Conservation (phyloP, 192 early-diverging fungal species). For the Coemansia sp. region DNA sequence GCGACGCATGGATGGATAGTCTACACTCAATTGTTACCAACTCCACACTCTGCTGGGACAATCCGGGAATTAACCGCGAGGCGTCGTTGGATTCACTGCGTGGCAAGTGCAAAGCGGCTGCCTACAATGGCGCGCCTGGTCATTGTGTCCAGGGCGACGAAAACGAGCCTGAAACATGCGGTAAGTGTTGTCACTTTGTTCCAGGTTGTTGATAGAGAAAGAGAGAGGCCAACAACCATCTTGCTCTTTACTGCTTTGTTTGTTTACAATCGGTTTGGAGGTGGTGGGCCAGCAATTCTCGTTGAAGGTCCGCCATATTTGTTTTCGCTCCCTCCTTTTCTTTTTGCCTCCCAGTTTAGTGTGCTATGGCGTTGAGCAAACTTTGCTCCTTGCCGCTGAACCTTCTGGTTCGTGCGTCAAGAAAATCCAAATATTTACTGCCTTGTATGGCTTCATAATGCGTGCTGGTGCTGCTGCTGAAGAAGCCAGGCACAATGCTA, state of each 20-base stretch:
- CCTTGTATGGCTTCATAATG: not conserved
- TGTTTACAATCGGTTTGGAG: conserved; percentile 2
- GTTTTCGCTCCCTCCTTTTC: too few relatives aligned
- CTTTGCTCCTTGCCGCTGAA: not conserved
- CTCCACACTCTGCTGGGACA: conserved; percentile 38
- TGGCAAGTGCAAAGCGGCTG: conserved; percentile 35
- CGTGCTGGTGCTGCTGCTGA: not conserved
- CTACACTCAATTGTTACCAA: conserved; percentile 39
- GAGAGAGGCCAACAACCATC: not conserved
- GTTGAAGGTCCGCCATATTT: too few relatives aligned
- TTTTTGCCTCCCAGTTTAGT: too few relatives aligned
- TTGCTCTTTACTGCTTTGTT: conserved; percentile 1
- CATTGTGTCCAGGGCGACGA: conserved; percentile 43
- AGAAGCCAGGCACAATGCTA: not conserved
- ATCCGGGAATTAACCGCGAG: conserved; percentile 43
- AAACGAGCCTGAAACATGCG: conserved; percentile 53
- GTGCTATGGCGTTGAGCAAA: not conserved
- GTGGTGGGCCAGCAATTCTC: not conserved
- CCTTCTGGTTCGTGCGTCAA: not conserved
- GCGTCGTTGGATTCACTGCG: conserved; percentile 40
- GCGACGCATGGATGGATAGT: conserved; percentile 45
- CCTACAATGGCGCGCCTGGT: conserved; percentile 31
- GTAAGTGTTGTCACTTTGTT: conserved; percentile 23
- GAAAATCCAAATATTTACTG: conserved; percentile 1
- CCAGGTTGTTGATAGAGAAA: not conserved